phyloP scores from a whole-genome alignment of 805 yeast species.

The Metschnikowia matae region DNA sequence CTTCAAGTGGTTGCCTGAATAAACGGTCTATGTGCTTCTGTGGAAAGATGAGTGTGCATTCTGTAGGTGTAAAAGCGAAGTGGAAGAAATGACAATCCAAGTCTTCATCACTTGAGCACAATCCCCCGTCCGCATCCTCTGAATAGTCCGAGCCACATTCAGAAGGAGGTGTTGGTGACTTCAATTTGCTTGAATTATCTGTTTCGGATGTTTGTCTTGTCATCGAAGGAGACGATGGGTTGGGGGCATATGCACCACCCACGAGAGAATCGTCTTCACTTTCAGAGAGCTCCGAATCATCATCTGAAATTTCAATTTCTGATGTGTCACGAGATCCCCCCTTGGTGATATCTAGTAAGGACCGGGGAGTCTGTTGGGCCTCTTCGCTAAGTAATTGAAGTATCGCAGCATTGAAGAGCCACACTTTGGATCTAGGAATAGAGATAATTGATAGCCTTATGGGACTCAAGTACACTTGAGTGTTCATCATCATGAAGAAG shows the following conservation, averaged over 20 bases:
- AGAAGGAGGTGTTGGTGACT: slow-evolving; percentile 7
- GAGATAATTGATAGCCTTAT: slow-evolving; percentile 48
- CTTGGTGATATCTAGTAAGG: slow-evolving; percentile 1
- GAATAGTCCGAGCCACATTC: slow-evolving; percentile 4
- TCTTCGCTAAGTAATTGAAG: slow-evolving; percentile 42
- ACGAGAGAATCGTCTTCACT: not conserved
- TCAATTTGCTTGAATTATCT: slow-evolving; percentile 30
- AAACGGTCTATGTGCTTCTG: slow-evolving; percentile 31
- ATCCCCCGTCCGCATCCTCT: slow-evolving; percentile 1
- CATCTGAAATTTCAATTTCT: not conserved
- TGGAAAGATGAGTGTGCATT: slow-evolving; percentile 57
- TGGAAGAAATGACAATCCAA: slow-evolving; percentile 41
- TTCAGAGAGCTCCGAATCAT: not conserved
- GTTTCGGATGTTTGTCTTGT: slow-evolving; percentile 10
- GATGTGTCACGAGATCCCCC: not conserved
- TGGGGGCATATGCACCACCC: not conserved
- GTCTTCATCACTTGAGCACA: not conserved
- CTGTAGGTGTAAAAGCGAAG: slow-evolving; percentile 59
- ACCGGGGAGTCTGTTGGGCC: slow-evolving; percentile 17
- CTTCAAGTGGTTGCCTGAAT: slow-evolving; percentile 37
- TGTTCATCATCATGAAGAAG: slow-evolving; percentile 26
- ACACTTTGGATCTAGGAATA: slow-evolving; percentile 47
- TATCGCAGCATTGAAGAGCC: slow-evolving; percentile 53
- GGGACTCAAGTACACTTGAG: slow-evolving; percentile 47
- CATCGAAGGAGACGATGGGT: not conserved